Evolutionary conservation across 2,329 filamentous ascomycete genomes (phyloP).

Genomic region (Paracoccidioides lutzii): DNA sequence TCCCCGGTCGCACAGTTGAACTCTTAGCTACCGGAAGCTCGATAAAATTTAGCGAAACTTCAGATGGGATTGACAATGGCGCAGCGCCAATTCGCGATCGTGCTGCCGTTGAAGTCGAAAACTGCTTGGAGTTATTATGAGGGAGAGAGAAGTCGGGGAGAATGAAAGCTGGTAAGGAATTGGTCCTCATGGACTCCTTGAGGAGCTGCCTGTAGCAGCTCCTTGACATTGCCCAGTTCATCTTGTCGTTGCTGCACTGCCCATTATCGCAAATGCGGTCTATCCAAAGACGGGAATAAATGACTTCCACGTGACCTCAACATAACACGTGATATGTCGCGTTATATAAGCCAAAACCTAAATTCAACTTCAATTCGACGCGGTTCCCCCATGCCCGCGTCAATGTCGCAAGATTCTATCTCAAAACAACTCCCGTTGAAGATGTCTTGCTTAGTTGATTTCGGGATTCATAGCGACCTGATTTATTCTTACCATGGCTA

Average conservation of each 20-base stretch:
- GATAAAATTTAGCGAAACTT: conserved; percentile 60
- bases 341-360: background rate
- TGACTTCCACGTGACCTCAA: background rate
- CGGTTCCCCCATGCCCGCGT: background rate
- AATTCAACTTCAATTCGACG: background rate
- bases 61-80: conserved; percentile 66
- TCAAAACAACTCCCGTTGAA: background rate
- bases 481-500: background rate
- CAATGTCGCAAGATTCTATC: background rate
- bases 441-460: background rate
- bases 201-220: conserved; percentile 48
- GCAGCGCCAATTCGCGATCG: conserved; percentile 77
- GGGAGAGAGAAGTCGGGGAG: conserved; percentile 51
- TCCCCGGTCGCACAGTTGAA: conserved; percentile 16
- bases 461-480: background rate
- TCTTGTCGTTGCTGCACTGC: conserved; percentile 26
- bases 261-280: background rate
- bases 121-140: conserved; percentile 37
- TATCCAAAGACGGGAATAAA: background rate
- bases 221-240: conserved; percentile 53
- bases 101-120: conserved; percentile 56
- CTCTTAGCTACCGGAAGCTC: conserved; percentile 53
- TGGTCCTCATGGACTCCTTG: conserved; percentile 33
- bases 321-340: background rate
- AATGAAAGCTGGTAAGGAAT: conserved; percentile 57